phyloP scores from a whole-genome alignment of 257 asterid genomes.

The Solanum pinnatisectum region DNA sequence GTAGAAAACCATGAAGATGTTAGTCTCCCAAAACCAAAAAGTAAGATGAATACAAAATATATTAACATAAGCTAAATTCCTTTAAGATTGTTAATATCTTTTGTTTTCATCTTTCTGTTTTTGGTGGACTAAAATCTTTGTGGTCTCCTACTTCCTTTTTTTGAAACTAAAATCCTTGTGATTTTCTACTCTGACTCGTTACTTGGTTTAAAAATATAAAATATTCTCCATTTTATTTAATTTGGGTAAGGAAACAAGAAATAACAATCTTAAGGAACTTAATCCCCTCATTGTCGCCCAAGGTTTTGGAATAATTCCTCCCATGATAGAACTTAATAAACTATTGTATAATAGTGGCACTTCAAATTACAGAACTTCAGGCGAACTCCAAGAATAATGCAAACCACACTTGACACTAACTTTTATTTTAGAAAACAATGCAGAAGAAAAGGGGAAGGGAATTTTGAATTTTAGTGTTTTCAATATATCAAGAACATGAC shows the following conservation, averaged over 20 bases:
- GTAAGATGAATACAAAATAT: neutral
- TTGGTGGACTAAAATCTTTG: neutral
- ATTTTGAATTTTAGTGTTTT: neutral
- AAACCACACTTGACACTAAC: neutral
- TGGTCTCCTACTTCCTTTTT: neutral
- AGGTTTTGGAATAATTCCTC: neutral
- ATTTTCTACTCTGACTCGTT: neutral
- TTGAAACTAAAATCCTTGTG: neutral
- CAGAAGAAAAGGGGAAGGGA: neutral
- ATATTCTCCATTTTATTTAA: neutral
- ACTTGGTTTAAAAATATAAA: neutral
- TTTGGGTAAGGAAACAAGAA: neutral
- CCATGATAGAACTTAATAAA: neutral
- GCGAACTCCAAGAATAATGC: neutral
- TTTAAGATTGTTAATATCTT: neutral
- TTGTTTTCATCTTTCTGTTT: neutral
- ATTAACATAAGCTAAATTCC: neutral
- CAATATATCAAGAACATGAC: neutral
- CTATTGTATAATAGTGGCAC: neutral
- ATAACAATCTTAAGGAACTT: neutral
- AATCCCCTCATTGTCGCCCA: neutral
- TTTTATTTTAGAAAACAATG: neutral
- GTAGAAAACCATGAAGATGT: neutral
- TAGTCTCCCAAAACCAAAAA: neutral
- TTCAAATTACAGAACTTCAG: neutral